phyloP scores from a whole-genome alignment of 768 basidiomycete genomes.

The Lactarius hengduanensis region DNA sequence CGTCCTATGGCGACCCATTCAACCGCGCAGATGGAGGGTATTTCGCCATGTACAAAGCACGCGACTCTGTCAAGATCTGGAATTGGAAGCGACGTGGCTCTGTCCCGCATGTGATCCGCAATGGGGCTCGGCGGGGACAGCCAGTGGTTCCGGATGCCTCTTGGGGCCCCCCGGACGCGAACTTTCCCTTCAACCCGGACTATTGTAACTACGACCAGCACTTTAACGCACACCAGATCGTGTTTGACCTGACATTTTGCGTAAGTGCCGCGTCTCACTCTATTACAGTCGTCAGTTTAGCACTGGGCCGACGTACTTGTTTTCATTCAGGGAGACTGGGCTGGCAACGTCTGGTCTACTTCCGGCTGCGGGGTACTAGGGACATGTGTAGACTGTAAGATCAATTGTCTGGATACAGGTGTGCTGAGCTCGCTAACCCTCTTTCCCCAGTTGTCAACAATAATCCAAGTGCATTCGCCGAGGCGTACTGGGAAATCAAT shows the following conservation, averaged over 20 bases:
- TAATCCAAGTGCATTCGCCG: constrained; percentile 53
- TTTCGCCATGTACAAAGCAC: constrained; percentile 51
- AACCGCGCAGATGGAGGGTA: constrained; percentile 57
- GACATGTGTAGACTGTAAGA: constrained; percentile 51
- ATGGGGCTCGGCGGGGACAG: constrained; percentile 12
- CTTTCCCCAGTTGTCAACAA: constrained; percentile 50
- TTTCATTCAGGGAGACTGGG: constrained; percentile 27
- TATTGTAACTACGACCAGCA: constrained; percentile 53
- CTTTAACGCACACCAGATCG: constrained; percentile 52
- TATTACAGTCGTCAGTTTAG: constrained; percentile 8
- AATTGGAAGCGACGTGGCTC: constrained; percentile 22
- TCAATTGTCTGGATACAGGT: neutral
- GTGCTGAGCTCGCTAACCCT: neutral
- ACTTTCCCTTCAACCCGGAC: constrained; percentile 42
- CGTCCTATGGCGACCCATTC: constrained; percentile 49
- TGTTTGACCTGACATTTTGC: constrained; percentile 64
- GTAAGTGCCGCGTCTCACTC: constrained; percentile 37
- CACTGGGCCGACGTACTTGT: neutral
- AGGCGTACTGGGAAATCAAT: constrained; percentile 73
- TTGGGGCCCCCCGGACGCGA: constrained; percentile 52
- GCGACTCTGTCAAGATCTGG: constrained; percentile 50
- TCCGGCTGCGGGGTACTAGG: constrained; percentile 41
- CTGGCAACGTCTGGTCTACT: constrained; percentile 12
- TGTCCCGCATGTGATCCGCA: constrained; percentile 45
- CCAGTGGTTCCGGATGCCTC: constrained; percentile 16